Evolutionary conservation across 306 rosid species (phyloP).

Genomic region (Castanopsis chinensis): DNA sequence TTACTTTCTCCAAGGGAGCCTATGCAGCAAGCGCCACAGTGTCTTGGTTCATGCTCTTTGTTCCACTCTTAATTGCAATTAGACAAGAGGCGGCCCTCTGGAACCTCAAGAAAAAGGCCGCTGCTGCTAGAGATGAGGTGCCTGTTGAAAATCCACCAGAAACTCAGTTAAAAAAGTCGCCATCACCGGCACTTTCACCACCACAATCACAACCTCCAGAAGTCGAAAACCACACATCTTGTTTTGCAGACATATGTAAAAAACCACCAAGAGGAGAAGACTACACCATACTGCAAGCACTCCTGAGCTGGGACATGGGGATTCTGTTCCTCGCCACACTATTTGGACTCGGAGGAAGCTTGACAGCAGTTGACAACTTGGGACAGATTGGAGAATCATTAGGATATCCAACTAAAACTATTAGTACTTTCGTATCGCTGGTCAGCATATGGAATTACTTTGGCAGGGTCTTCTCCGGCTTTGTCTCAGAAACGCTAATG

Average conservation of each 20-base stretch:
- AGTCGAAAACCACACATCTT: not conserved
- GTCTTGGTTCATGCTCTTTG: slow-evolving; percentile 24
- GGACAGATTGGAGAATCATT: slow-evolving; percentile 56
- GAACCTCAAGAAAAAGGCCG: slow-evolving; percentile 18
- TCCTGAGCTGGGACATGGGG: slow-evolving; percentile 39
- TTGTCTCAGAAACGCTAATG: slow-evolving; percentile 40
- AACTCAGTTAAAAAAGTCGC: not conserved
- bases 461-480: slow-evolving; percentile 46
- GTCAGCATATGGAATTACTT: slow-evolving; percentile 58
- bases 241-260: slow-evolving; percentile 12
- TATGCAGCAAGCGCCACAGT: slow-evolving; percentile 28
- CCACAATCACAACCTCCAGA: no score
- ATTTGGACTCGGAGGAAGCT: slow-evolving; percentile 45
- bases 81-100: slow-evolving; percentile 30
- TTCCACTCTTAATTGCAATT: slow-evolving; percentile 30
- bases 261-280: slow-evolving; percentile 49
- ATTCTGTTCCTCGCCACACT: slow-evolving; percentile 34
- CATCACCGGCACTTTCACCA: not conserved
- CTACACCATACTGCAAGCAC: slow-evolving; percentile 46
- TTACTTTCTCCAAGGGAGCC: slow-evolving; percentile 26
- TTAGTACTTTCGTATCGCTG: slow-evolving; percentile 37
- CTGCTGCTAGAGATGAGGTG: not conserved
- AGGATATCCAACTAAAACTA: slow-evolving; percentile 29
- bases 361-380: slow-evolving; percentile 46
- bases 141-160: slow-evolving; percentile 5